Evolutionary conservation across 352 stramenopile genomes (phyloP).

Genomic region (Pythium sukuiense): DNA sequence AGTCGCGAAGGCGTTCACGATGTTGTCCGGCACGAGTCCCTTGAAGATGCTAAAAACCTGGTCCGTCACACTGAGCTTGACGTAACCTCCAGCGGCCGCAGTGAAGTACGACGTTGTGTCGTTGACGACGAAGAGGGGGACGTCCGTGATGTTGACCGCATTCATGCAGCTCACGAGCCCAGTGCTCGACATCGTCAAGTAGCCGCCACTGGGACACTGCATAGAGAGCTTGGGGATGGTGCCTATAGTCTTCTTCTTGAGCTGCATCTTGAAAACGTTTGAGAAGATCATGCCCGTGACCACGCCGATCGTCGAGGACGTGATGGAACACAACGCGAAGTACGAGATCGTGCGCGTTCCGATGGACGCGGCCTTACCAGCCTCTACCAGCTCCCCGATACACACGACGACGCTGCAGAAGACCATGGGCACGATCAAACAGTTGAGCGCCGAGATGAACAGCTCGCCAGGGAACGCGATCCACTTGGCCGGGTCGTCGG

Average conservation of each 20-base stretch:
- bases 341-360: slow-evolving; percentile 45
- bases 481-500: too few relatives aligned
- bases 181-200: slow-evolving; percentile 35
- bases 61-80: slow-evolving; percentile 56
- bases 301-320: slow-evolving; percentile 46
- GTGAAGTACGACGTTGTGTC: slow-evolving; percentile 51
- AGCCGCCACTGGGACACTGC: slow-evolving; percentile 45
- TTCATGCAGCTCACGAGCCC: slow-evolving; percentile 44
- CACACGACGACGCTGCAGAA: slow-evolving; percentile 37
- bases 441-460: too few relatives aligned
- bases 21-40: slow-evolving; percentile 68
- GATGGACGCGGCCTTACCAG: slow-evolving; percentile 55
- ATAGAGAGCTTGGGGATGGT: slow-evolving; percentile 36
- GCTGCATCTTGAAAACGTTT: slow-evolving; percentile 13
- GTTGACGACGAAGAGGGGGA: slow-evolving; percentile 53
- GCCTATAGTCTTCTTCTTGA: background rate
- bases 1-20: slow-evolving; percentile 58
- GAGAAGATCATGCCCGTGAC: slow-evolving; percentile 51
- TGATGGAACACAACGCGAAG: slow-evolving; percentile 45
- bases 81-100: slow-evolving; percentile 35
- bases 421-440: too few relatives aligned
- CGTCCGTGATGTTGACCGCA: slow-evolving; percentile 29
- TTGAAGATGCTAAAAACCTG: slow-evolving; percentile 71
- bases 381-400: slow-evolving; percentile 56
- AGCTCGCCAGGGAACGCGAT: too few relatives aligned